Evolutionary conservation across 768 basidiomycete genomes (phyloP).

Genomic region (Amyloporia xantha): DNA sequence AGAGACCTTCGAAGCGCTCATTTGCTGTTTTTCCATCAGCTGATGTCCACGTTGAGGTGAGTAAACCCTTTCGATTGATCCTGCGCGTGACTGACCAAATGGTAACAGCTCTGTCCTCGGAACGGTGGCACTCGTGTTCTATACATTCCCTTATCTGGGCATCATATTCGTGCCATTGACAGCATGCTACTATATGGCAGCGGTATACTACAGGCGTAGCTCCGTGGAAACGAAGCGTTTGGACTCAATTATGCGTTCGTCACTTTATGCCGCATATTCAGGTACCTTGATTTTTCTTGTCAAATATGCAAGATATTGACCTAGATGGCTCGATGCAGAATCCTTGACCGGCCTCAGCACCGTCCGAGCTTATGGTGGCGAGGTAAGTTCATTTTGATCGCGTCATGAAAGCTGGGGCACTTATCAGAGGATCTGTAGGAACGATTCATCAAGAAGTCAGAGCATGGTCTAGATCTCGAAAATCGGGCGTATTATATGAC

Average conservation of each 20-base stretch:
- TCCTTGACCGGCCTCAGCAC: constrained; percentile 58
- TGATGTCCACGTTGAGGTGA: constrained; percentile 19
- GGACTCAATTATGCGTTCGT: constrained; percentile 55
- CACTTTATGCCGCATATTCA: constrained; percentile 50
- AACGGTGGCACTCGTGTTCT: constrained; percentile 56
- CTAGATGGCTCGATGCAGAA: constrained; percentile 29
- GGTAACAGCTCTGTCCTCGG: constrained; percentile 45
- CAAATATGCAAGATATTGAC: neutral
- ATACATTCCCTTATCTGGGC: constrained; percentile 52
- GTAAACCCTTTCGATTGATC: neutral
- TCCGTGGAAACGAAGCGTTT: constrained; percentile 64
- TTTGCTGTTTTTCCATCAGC: too few species aligned
- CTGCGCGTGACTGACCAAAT: neutral
- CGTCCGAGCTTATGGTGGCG: constrained; percentile 51
- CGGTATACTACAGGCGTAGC: constrained; percentile 50
- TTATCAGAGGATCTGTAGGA: constrained; percentile 25
- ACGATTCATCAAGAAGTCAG: constrained; percentile 43
- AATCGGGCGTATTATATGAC: constrained; percentile 63
- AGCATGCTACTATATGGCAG: constrained; percentile 46
- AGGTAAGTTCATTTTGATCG: constrained; percentile 37
- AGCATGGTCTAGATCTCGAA: constrained; percentile 49
- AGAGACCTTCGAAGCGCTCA: too few species aligned
- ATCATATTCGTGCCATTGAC: constrained; percentile 52
- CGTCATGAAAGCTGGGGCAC: too few species aligned
- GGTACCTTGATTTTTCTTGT: constrained; percentile 27